These are phyloP conservation scores for Tribonema minus DNA, from an alignment of 108 stramenopile genomes.

Conservation along the genomic window DNA sequence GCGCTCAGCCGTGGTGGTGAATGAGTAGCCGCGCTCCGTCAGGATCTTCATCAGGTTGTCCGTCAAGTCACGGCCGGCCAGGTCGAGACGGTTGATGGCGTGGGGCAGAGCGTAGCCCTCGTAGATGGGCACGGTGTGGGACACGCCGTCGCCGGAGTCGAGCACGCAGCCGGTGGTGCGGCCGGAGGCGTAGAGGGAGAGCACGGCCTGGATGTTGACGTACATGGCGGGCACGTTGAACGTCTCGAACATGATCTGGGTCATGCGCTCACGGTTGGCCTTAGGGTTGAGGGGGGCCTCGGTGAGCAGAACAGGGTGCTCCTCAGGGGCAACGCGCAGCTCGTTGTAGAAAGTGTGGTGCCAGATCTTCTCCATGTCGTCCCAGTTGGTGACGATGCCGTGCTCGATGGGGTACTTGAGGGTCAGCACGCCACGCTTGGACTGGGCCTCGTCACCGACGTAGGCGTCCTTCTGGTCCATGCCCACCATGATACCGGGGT, in stretches of 20 bases:
- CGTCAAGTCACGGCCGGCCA: slow-evolving; percentile 66
- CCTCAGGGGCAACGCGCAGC: slow-evolving; percentile 58
- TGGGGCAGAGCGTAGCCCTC: slow-evolving; percentile 64
- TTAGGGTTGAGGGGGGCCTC: slow-evolving; percentile 98
- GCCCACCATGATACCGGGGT: slow-evolving; percentile 59
- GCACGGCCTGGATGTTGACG: slow-evolving; percentile 96
- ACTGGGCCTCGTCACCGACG: slow-evolving; percentile 73
- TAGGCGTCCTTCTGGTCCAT: slow-evolving; percentile 99
- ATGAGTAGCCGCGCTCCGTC: slow-evolving; percentile 61
- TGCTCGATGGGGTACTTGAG: slow-evolving; percentile 98
- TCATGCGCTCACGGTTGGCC: slow-evolving; percentile 97
- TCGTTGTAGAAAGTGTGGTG: slow-evolving; percentile 74
- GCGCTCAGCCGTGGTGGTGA: slow-evolving; percentile 63
- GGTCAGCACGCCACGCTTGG: slow-evolving; percentile 71
- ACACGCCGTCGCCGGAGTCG: slow-evolving; percentile 64
- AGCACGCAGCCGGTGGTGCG: slow-evolving; percentile 64
- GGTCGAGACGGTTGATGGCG: slow-evolving; percentile 61
- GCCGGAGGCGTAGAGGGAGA: slow-evolving; percentile 65
- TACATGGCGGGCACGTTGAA: slow-evolving; percentile 99
- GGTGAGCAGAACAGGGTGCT: slow-evolving; percentile 94
- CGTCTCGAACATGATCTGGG: slow-evolving; percentile 99
- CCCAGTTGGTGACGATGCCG: slow-evolving; percentile 63
- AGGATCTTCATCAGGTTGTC: slow-evolving; percentile 66
- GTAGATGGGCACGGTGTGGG: slow-evolving; percentile 65
- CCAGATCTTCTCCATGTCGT: slow-evolving; percentile 64